Conservation (phyloP, 1,139 yeast genomes). For the Saccharomycopsis crataegensis region DNA sequence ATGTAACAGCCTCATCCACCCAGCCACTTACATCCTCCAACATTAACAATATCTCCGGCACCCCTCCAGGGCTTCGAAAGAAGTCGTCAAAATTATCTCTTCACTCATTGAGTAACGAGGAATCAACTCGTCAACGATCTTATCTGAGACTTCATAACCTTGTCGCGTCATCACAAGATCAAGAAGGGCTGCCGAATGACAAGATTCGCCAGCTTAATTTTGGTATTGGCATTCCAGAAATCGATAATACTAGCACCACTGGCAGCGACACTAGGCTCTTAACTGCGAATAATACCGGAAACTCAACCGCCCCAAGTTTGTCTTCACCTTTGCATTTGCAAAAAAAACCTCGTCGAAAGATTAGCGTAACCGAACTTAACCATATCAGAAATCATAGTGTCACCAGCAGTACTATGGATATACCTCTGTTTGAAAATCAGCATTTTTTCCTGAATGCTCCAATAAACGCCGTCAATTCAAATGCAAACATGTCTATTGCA, state of each 20-base stretch:
- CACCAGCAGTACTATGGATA: neutral
- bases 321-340: neutral
- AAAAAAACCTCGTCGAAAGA: constrained; percentile 10
- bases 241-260: neutral
- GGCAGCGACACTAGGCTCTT: neutral
- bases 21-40: neutral
- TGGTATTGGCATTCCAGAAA: neutral
- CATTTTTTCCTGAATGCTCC: neutral
- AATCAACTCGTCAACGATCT: neutral
- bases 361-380: constrained; percentile 13
- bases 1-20: neutral
- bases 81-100: constrained; percentile 14
- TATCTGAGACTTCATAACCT: constrained; percentile 5
- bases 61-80: constrained; percentile 1
- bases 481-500: too few relatives aligned
- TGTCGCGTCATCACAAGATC: neutral
- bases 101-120: constrained; percentile 5
- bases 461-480: neutral
- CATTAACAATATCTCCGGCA: neutral
- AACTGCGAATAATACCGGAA: neutral
- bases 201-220: constrained; percentile 11
- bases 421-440: neutral
- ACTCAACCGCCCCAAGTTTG: neutral
- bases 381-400: constrained; percentile 16
- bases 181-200: neutral